phyloP scores from a whole-genome alignment of 352 stramenopile genomes.

The Pythium oligandrum region DNA sequence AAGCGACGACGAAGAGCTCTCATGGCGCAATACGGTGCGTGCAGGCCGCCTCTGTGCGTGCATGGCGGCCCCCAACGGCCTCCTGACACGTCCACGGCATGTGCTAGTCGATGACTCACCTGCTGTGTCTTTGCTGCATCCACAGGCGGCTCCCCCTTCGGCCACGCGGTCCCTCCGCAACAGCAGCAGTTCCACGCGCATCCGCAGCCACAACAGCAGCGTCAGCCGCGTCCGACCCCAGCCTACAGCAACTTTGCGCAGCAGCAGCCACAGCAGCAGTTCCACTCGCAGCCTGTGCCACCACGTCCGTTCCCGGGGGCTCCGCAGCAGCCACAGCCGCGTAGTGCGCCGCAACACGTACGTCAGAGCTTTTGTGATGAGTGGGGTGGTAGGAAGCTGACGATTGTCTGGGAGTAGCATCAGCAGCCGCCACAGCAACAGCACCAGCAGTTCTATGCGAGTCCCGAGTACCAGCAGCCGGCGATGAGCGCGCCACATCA shows the following conservation, averaged over 20 bases:
- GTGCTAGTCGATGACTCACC: background rate
- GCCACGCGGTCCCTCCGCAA: too few relatives aligned
- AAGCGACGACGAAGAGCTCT: background rate
- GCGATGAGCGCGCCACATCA: constrained; percentile 8
- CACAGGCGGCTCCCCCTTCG: too few relatives aligned
- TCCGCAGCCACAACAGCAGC: constrained; percentile 27
- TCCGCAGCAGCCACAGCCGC: constrained; percentile 9
- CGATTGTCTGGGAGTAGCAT: background rate
- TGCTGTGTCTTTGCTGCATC: too few relatives aligned
- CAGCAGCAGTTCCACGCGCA: constrained; percentile 21
- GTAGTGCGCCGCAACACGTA: constrained; percentile 1
- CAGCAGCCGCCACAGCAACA: constrained; percentile 9
- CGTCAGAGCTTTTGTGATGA: background rate
- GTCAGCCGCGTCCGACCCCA: constrained; percentile 14
- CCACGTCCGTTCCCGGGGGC: constrained; percentile 15
- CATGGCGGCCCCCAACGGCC: background rate
- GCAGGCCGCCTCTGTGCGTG: background rate
- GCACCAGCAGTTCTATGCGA: constrained; percentile 12
- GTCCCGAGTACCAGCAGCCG: constrained; percentile 18
- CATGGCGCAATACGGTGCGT: constrained; percentile 21
- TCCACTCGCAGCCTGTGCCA: constrained; percentile 12
- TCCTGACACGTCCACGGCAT: too few relatives aligned
- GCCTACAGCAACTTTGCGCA: background rate
- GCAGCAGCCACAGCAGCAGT: constrained; percentile 5
- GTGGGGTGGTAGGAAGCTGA: background rate